Conservation (phyloP, 2,329 filamentous ascomycete genomes). For the Aspergillus pseudonomiae region DNA sequence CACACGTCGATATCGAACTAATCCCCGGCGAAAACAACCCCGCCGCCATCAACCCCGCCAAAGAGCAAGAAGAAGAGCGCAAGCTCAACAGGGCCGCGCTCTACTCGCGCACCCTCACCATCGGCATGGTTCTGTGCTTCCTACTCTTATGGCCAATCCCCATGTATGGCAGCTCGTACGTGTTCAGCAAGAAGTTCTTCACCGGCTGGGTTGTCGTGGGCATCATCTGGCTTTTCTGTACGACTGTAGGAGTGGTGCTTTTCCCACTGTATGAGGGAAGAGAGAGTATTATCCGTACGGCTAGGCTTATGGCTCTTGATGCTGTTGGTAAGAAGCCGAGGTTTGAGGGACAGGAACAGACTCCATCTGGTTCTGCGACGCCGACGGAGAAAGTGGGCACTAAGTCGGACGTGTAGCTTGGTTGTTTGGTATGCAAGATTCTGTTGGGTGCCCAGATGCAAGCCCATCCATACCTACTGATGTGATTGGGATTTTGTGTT, state of each 20-base stretch:
- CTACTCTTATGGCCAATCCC: conserved; percentile 90
- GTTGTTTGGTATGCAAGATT: neutral
- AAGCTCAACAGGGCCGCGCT: conserved; percentile 58
- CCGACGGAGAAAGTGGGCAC: conserved; percentile 13
- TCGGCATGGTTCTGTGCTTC: conserved; percentile 68
- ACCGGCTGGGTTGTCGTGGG: conserved; percentile 78
- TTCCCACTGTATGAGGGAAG: conserved; percentile 83
- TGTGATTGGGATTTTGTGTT: conserved; percentile 10
- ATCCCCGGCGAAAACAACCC: conserved; percentile 54
- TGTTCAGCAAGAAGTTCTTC: conserved; percentile 82
- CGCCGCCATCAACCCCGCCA: conserved; percentile 37
- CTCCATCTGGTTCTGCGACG: conserved; percentile 11
- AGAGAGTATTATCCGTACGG: conserved; percentile 63
- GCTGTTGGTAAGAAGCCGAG: conserved; percentile 47
- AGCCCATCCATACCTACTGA: neutral
- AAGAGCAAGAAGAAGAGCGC: conserved; percentile 47
- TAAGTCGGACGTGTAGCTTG: neutral
- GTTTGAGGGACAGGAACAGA: conserved; percentile 25
- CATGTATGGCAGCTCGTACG: conserved; percentile 79
- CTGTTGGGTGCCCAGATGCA: neutral
- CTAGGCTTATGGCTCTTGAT: conserved; percentile 65
- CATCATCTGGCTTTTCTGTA: conserved; percentile 79
- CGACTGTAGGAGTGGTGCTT: conserved; percentile 71
- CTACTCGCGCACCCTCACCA: conserved; percentile 61
- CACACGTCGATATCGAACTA: conserved; percentile 67